Evolutionary conservation across 345 rosid genomes (phyloP).

Genomic region (Cochlearia excelsa): DNA sequence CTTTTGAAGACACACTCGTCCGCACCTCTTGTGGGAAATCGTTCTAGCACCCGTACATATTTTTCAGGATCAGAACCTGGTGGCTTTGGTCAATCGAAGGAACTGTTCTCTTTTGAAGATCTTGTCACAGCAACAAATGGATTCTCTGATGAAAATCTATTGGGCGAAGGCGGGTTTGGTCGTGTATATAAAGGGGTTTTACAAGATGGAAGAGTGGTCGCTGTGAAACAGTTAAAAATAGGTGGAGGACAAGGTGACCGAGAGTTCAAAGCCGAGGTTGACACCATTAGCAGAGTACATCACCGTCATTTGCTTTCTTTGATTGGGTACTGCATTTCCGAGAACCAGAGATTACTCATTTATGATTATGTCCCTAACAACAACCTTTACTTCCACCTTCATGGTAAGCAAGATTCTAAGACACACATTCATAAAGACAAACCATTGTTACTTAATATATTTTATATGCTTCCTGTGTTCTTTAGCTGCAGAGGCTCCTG

Average conservation of each 20-base stretch:
- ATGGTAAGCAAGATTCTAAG: conserved; percentile 47
- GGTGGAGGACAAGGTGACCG: conserved; percentile 91
- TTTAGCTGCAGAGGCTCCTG: conserved; percentile 56
- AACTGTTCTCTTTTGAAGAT: conserved; percentile 71
- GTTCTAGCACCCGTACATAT: conserved; percentile 51
- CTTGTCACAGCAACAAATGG: conserved; percentile 67
- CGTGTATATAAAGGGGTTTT: conserved; percentile 74
- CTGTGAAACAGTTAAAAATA: conserved; percentile 79
- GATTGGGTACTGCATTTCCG: conserved; percentile 89
- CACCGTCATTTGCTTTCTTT: conserved; percentile 93
- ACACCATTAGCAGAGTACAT: conserved; percentile 86
- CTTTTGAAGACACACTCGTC: conserved; percentile 54
- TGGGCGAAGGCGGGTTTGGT: conserved; percentile 98
- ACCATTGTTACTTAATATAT: neutral
- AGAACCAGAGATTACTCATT: conserved; percentile 71
- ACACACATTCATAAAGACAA: conserved; percentile 3
- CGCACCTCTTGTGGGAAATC: conserved; percentile 60
- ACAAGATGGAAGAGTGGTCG: conserved; percentile 82
- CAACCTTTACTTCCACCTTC: conserved; percentile 91
- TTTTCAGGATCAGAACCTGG: conserved; percentile 55
- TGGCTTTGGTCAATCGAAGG: conserved; percentile 72
- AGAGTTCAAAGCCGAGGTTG: conserved; percentile 94
- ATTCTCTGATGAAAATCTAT: conserved; percentile 67
- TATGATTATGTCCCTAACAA: conserved; percentile 83
- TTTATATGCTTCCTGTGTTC: conserved; percentile 11